Conservation (phyloP, 2,329 filamentous ascomycete genomes). For the Scedosporium dehoogii region DNA sequence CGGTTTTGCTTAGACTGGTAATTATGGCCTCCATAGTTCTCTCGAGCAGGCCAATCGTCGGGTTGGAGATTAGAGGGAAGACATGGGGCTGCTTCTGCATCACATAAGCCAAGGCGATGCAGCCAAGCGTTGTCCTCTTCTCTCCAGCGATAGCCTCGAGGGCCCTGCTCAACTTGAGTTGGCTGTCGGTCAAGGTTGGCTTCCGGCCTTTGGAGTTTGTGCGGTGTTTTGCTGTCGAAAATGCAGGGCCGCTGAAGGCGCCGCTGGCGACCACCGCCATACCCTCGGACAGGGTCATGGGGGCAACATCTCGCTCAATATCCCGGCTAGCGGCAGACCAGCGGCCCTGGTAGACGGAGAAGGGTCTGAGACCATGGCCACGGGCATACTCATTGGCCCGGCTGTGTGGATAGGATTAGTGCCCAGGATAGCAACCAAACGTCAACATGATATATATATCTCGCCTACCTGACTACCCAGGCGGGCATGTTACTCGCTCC, state of each 20-base stretch:
- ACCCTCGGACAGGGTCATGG: slow-evolving; percentile 30
- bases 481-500: slow-evolving; percentile 20
- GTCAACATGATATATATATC: too few relatives aligned
- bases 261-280: slow-evolving; percentile 53
- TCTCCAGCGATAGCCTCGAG: slow-evolving; percentile 39
- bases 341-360: slow-evolving; percentile 29
- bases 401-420: not conserved
- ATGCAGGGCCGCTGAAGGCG: slow-evolving; percentile 38
- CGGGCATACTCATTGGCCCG: slow-evolving; percentile 18
- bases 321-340: slow-evolving; percentile 30
- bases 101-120: slow-evolving; percentile 59
- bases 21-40: slow-evolving; percentile 59
- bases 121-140: slow-evolving; percentile 24
- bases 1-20: slow-evolving; percentile 47
- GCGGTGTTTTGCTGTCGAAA: slow-evolving; percentile 29
- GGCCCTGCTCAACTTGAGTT: slow-evolving; percentile 37
- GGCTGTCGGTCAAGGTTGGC: slow-evolving; percentile 31
- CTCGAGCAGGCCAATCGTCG: slow-evolving; percentile 59
- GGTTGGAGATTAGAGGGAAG: slow-evolving; percentile 62
- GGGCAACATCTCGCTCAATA: slow-evolving; percentile 32
- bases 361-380: slow-evolving; percentile 15
- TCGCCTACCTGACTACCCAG: slow-evolving; percentile 17
- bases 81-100: slow-evolving; percentile 63
- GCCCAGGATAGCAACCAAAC: not conserved
- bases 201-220: slow-evolving; percentile 10